These are phyloP conservation scores for Durio zibethinus DNA, from an alignment of 345 rosid genomes.

Conservation along the genomic window DNA sequence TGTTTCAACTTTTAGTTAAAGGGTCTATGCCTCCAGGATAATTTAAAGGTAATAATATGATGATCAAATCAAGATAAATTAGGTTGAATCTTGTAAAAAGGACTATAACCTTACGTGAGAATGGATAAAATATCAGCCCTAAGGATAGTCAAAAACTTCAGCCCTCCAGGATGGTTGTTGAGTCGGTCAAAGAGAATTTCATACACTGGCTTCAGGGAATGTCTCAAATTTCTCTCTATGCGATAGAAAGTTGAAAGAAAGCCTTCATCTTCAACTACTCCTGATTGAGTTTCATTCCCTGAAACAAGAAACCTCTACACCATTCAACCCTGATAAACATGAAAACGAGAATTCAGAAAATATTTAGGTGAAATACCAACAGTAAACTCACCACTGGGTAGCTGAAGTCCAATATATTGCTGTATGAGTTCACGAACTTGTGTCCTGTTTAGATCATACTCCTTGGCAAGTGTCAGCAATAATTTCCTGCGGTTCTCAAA, in stretches of 20 bases:
- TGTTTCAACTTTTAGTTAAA: background rate
- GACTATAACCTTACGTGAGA: conserved; percentile 57
- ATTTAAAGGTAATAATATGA: background rate
- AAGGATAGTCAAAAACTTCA: conserved; percentile 67
- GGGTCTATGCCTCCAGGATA: background rate
- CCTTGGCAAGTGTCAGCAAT: conserved; percentile 64
- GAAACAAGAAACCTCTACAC: conserved; percentile 20
- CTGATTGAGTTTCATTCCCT: conserved; percentile 40
- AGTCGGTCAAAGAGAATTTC: conserved; percentile 81
- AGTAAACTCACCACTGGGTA: conserved; percentile 38
- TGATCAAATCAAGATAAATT: conserved; percentile 3
- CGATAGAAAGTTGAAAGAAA: conserved; percentile 65
- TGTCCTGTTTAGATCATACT: conserved; percentile 66
- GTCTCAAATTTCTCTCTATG: conserved; percentile 74
- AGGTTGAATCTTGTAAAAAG: conserved; percentile 10
- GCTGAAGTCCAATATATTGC: conserved; percentile 78
- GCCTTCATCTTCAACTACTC: conserved; percentile 43
- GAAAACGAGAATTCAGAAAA: background rate
- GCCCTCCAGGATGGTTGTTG: conserved; percentile 81
- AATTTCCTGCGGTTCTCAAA: conserved; percentile 52
- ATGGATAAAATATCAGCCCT: conserved; percentile 76
- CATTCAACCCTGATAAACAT: background rate
- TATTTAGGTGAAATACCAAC: background rate
- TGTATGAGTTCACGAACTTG: conserved; percentile 73
- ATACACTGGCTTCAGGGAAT: conserved; percentile 72